Conservation (phyloP, 75 land plant species). For the Adiantum capillusveneris region DNA sequence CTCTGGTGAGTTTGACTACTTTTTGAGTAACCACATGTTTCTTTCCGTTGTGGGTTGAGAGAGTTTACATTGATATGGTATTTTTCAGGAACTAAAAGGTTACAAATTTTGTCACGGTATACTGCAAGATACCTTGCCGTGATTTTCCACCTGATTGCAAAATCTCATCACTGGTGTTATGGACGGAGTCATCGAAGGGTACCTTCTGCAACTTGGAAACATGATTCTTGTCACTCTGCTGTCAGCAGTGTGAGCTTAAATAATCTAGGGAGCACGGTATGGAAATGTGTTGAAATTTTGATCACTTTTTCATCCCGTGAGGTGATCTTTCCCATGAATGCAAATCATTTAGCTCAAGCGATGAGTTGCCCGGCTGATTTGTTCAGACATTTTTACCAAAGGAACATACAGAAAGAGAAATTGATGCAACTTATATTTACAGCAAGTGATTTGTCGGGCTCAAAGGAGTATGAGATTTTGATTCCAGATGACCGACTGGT, state of each 20-base stretch:
- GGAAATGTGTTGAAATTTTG: slow-evolving; percentile 3
- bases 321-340: slow-evolving; percentile 10
- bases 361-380: slow-evolving; percentile 1
- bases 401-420: neutral
- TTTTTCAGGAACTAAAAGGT: slow-evolving; percentile 4
- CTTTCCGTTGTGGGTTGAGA: no score
- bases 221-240: no score
- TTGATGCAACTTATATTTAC: no score
- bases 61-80: no score
- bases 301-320: neutral
- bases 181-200: no score
- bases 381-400: slow-evolving; percentile 5
- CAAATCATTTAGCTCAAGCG: slow-evolving; percentile 8
- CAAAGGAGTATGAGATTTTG: neutral
- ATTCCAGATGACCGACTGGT: neutral
- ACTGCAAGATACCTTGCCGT: slow-evolving; percentile 2
- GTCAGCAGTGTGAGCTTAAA: no score
- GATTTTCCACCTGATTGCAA: neutral
- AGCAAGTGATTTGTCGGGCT: neutral
- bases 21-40: slow-evolving; percentile 5
- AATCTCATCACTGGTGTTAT: neutral
- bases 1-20: slow-evolving; percentile 15
- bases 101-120: neutral
- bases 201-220: no score
- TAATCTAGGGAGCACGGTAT: neutral